Conservation (phyloP, 495 filamentous ascomycete species). For the Baudoinia panamericana region DNA sequence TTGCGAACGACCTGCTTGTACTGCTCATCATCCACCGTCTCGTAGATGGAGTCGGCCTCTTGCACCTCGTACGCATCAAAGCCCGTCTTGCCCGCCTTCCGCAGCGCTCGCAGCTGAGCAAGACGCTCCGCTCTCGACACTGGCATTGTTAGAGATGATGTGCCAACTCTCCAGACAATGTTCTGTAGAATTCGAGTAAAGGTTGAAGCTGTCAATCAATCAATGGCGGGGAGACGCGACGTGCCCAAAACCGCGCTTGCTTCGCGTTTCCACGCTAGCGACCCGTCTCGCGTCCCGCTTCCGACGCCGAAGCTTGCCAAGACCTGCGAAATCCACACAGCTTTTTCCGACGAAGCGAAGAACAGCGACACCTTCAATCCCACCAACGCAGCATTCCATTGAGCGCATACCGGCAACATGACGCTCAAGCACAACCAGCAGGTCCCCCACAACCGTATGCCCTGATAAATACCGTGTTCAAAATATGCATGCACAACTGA, state of each 20-base stretch:
- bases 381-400: too few species aligned
- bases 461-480: not conserved
- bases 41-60: conserved; percentile 75
- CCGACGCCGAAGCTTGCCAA: too few species aligned
- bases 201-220: not conserved
- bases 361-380: too few species aligned
- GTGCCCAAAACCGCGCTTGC: not conserved
- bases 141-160: conserved; percentile 19
- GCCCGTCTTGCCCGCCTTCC: conserved; percentile 78
- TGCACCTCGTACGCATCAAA: conserved; percentile 79
- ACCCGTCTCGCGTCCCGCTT: too few species aligned
- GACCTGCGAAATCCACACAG: too few species aligned
- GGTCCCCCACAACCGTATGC: conserved; percentile 92
- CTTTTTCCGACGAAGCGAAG: too few species aligned
- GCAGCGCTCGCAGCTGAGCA: conserved; percentile 72
- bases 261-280: too few species aligned
- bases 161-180: too few species aligned
- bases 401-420: conserved; percentile 20
- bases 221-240: not conserved
- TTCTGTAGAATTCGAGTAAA: not conserved
- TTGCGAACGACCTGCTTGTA: conserved; percentile 92
- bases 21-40: conserved; percentile 91
- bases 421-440: conserved; percentile 99
- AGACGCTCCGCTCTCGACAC: conserved; percentile 32
- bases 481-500: not conserved